Base-by-base conservation (phyloP, 352 stramenopile genomes). In the Globisporangium perplexum region DNA sequence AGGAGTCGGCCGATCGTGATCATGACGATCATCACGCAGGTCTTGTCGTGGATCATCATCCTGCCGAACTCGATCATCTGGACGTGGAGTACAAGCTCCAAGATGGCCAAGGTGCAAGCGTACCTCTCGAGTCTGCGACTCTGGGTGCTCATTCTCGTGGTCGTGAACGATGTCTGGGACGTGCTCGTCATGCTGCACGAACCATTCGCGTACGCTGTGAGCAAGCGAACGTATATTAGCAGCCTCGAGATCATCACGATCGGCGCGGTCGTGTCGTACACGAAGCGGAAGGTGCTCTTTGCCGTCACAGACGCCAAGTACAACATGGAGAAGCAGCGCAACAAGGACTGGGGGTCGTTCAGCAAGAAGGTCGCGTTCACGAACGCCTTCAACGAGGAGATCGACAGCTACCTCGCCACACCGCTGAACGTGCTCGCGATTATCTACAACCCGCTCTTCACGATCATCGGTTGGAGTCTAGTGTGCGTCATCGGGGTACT, bases 21-120 rank as follows among this genome's bases (percentile, higher is more conserved):
- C 28, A 66, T 86, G 47, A 82, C 73, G 11, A 50, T 79, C 0
- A 14, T 81, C 6, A 83, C 73, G 0, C 59, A 55, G 8, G 15
- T 75, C 12, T 61, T 81, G 4, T 89, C 74, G 22, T 87, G 78
- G 78, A 50, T 75, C 20, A 57, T 76, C 5, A 61, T 66, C 30
- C 52, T 83, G 23, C 73, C 72, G 4, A 76, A 83, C 30, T 63
- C 73, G 30, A 62, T 74, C 41, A 69, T 82, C 31, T 83, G 68
- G 57, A 67, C 60, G 14, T 75, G 74, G 52, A 71, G 68, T 44
- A 69, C 57, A 2, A 55, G 49, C 49, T 81, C 71, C 3, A 41
- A 44, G 7, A 49, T 48, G 12, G 60, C 53, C 33, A 66, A 65
- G 50, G 24, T 76, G 15, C 68, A 85, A 45, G 70, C 68, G 1